Conservation (phyloP, 208 protist species). For the Leishmania major region DNA sequence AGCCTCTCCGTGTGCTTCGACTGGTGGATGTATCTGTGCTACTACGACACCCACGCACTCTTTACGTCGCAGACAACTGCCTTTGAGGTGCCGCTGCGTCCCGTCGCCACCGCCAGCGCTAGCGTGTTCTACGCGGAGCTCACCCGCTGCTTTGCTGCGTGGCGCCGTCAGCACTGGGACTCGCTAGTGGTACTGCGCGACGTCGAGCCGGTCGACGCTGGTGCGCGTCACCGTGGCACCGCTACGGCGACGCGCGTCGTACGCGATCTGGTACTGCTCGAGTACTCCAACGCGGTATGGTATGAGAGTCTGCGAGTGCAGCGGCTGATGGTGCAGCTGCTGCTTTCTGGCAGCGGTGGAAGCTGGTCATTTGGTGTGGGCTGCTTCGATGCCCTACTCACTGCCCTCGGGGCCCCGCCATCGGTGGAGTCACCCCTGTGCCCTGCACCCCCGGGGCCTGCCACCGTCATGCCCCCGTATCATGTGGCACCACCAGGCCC, state of each 20-base stretch:
- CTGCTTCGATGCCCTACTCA: slow-evolving; percentile 7
- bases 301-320: slow-evolving; percentile 71
- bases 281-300: slow-evolving; percentile 41
- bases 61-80: slow-evolving; percentile 19
- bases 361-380: slow-evolving; percentile 12
- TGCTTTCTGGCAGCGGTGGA: slow-evolving; percentile 23
- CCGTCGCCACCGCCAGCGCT: slow-evolving; percentile 16
- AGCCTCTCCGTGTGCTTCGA: slow-evolving; percentile 26
- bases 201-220: not conserved
- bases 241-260: slow-evolving; percentile 1
- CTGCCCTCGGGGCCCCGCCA: slow-evolving; percentile 9
- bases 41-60: slow-evolving; percentile 32
- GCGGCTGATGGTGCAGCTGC: slow-evolving; percentile 55
- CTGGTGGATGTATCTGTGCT: slow-evolving; percentile 36
- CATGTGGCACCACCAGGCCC: not conserved
- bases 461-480: not conserved
- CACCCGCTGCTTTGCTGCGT: slow-evolving; percentile 31
- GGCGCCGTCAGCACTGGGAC: slow-evolving; percentile 40
- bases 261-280: slow-evolving; percentile 19
- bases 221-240: not conserved
- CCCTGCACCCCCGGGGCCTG: not conserved
- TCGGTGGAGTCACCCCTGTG: slow-evolving; percentile 4
- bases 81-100: slow-evolving; percentile 33
- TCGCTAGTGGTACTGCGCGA: slow-evolving; percentile 21
- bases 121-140: slow-evolving; percentile 35